Evolutionary conservation across 2,329 filamentous ascomycete genomes (phyloP).

Genomic region (Fusarium sarcochroum): DNA sequence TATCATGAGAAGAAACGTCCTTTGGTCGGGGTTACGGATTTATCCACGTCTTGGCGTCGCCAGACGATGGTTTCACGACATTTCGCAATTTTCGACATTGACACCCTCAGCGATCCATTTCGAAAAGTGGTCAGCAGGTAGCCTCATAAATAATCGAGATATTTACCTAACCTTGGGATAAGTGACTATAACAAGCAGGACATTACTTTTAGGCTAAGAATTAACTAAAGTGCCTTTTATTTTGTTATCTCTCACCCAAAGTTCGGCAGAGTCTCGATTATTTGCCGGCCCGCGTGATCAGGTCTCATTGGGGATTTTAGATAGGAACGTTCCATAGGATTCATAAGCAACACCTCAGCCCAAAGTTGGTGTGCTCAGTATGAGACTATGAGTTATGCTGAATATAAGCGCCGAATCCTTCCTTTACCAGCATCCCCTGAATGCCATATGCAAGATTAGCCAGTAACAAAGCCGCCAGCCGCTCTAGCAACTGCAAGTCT

Average conservation of each 20-base stretch:
- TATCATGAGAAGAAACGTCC: too few relatives aligned
- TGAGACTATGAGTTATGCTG: background rate
- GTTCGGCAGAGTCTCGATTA: too few relatives aligned
- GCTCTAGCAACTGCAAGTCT: slow-evolving; percentile 31
- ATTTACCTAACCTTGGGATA: too few relatives aligned
- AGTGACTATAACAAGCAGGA: too few relatives aligned
- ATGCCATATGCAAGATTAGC: slow-evolving; percentile 20
- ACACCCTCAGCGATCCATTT: background rate
- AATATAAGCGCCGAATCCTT: background rate
- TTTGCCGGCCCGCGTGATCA: background rate
- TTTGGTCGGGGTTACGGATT: background rate
- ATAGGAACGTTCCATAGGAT: background rate
- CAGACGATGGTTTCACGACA: background rate
- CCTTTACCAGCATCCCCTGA: slow-evolving; percentile 10
- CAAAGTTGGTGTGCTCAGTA: background rate
- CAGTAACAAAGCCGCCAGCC: slow-evolving; percentile 6
- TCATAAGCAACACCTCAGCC: background rate
- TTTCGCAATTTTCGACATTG: background rate
- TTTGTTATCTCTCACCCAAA: background rate
- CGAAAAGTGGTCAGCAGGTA: too few relatives aligned
- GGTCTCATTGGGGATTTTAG: background rate
- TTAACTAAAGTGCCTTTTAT: too few relatives aligned
- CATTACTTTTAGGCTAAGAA: too few relatives aligned
- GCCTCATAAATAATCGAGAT: too few relatives aligned
- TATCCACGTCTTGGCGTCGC: background rate